Evolutionary conservation across 2,329 filamentous ascomycete species (phyloP), one percentile per base, ranked within the genome.

Genomic region (Aureobasidium melanogenum): DNA sequence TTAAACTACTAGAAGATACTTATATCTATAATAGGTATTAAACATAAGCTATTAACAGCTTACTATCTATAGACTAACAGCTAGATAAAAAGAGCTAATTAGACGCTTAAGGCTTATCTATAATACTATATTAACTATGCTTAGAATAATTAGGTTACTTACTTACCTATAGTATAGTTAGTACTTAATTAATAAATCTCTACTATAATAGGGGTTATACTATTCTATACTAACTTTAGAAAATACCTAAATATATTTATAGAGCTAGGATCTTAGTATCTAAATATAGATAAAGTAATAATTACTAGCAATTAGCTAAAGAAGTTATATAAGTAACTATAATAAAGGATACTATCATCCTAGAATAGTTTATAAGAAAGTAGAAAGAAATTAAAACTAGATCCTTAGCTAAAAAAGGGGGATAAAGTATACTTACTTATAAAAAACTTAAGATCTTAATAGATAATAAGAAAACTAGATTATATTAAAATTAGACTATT

Each of bases 31-130:
- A 57, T 67, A 17, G 63, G 64, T 30, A 67, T 71, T 12, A 56
- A 67, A 54, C 41, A 62, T 32, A 63, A 66, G 26, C 63, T 69
- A 1, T 69, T 63, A 5, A 72, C 66, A 15, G 63, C 65, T n/a
- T 70, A 67, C 58, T 63, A 73, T 58, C 61, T 62, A 5, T 36
- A 70, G 60, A 71, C 66, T 3, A 63, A 72, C 60, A 61, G 68
- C 12, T 59, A 69, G 61, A 72, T 63, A 2, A 66, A 72, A 62
- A 62, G 63, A 19, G 41, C 61, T 2, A 72, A 72, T 56, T 44
- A 67, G 48, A 63, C 62, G 7, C 60, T 71, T n/a, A 63, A 71
- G 52, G 19, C 43, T 12, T 72, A 70, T 51, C 63, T 72, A 28
- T 51, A 60, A 41, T 44, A 58, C 22, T 71, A 66, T 50, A 17